phyloP scores from a whole-genome alignment of 2,329 filamentous ascomycete genomes.

The Arthrobotrys sinensis region DNA sequence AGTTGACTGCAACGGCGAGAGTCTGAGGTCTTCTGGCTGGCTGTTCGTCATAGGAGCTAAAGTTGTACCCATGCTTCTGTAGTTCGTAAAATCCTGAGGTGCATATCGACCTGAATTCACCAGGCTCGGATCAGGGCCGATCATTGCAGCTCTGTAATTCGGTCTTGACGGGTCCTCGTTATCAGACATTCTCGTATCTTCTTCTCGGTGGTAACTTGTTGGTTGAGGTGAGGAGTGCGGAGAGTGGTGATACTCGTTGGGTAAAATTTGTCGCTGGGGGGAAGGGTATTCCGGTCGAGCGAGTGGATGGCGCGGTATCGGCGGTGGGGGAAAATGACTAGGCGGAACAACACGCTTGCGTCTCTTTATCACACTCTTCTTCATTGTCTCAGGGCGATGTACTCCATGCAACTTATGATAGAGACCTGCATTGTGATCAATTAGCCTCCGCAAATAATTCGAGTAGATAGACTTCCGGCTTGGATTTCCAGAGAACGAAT shows the following conservation, averaged over 20 bases:
- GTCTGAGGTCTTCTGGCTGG: conserved; percentile 39
- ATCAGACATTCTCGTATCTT: conserved; percentile 56
- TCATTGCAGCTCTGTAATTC: conserved; percentile 53
- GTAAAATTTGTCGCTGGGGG: conserved; percentile 50
- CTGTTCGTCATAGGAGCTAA: conserved; percentile 45
- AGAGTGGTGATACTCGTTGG: conserved; percentile 55
- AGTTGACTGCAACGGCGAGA: conserved; percentile 47
- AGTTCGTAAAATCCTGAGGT: conserved; percentile 58
- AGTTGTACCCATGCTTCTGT: conserved; percentile 44
- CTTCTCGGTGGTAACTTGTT: conserved; percentile 41
- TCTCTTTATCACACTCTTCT: conserved; percentile 96
- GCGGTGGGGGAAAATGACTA: conserved; percentile 43
- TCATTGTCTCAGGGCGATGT: conserved; percentile 97
- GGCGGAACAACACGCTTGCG: conserved; percentile 94
- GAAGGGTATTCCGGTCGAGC: conserved; percentile 44
- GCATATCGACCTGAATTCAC: conserved; percentile 45
- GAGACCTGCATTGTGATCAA: conserved; percentile 74
- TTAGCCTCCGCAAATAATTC: conserved; percentile 54
- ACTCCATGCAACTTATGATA: conserved; percentile 97
- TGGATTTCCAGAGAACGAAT: conserved; percentile 17
- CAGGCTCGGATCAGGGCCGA: conserved; percentile 47
- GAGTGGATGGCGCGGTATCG: conserved; percentile 50
- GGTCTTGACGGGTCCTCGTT: conserved; percentile 36
- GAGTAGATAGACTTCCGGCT: conserved; percentile 10
- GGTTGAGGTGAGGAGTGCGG: conserved; percentile 50